Base-by-base conservation (phyloP, 805 yeast species). In the Kluyveromyces aestuarii region DNA sequence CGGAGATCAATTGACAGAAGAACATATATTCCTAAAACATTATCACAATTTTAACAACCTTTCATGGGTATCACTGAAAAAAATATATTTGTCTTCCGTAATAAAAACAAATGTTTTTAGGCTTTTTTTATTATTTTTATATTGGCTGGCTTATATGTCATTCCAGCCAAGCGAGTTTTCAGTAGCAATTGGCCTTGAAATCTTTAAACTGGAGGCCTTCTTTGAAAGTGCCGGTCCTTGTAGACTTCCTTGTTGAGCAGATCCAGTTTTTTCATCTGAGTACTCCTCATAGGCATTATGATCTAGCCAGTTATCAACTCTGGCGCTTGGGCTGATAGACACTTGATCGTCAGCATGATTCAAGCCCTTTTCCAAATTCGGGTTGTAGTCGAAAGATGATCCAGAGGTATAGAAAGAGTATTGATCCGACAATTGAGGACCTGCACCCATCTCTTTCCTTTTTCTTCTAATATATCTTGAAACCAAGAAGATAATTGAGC, bases 101-200 rank as follows among this genome's bases (percentile, higher is more conserved):
- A 11, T 30, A 30, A 30, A 30, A 30, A 30, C 11, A 2, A 30
- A 30, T 30, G 35, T 30, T 30, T 30, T 10, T 30, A 30, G 11
- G 14, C 7, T 30, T 11, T 13, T 30, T 30, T 30, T 5, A 2
- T 30, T 30, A 5, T 10, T 7, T 30, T 30, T 30, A 27, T 10
- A 8, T 30, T 13, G 14, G 35, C 8, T 30, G 11, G 35, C 35
- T 61, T 57, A 71, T 44, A 61, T 47, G 44, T 58, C 65, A 47
- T 56, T 66, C 90, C 90, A 84, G 35, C 90, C 90, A 50, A 84
- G 69, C 2, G 91, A 82, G 61, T 81, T 84, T 52, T 79, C 79
- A 3, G 84, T 75, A 48, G 82, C 81, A 37, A 82, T 82, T 10
- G 91, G 91, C 48, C 75, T 77, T 8, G 87, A 81, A 38, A 84